Evolutionary conservation across 2,329 filamentous ascomycete species (phyloP).

Genomic region (Elsinoe ampelina): DNA sequence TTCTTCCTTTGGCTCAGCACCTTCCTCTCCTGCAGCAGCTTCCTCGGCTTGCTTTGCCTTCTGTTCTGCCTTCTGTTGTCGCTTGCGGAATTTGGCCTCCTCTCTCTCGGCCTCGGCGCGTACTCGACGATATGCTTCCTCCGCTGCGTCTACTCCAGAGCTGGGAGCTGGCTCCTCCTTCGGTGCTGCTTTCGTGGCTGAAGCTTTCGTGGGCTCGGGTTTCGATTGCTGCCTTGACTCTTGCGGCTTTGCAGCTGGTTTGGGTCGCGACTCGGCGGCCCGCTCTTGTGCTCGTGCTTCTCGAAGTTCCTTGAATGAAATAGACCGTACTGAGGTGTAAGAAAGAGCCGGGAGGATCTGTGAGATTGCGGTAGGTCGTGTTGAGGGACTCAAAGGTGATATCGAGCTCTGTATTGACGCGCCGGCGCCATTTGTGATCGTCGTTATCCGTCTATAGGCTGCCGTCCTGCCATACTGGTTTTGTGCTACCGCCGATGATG

Average conservation of each 20-base stretch:
- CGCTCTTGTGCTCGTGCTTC: slow-evolving; percentile 28
- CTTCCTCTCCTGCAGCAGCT: slow-evolving; percentile 39
- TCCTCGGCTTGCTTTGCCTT: slow-evolving; percentile 41
- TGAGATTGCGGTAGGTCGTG: slow-evolving; percentile 27
- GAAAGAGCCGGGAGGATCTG: slow-evolving; percentile 35
- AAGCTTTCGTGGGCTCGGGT: slow-evolving; percentile 25
- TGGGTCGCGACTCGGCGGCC: slow-evolving; percentile 20
- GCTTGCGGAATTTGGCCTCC: slow-evolving; percentile 30
- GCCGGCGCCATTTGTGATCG: slow-evolving; percentile 11
- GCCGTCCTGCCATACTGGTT: slow-evolving; percentile 38
- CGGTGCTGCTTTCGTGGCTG: slow-evolving; percentile 27
- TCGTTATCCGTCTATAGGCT: slow-evolving; percentile 39
- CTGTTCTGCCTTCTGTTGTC: slow-evolving; percentile 33
- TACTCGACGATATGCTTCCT: slow-evolving; percentile 28
- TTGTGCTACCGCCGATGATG: slow-evolving; percentile 26
- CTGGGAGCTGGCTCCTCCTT: slow-evolving; percentile 20
- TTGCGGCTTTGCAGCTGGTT: slow-evolving; percentile 31
- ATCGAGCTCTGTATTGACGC: background rate
- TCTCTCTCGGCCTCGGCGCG: slow-evolving; percentile 33
- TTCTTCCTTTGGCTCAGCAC: slow-evolving; percentile 51
- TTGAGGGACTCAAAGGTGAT: slow-evolving; percentile 4
- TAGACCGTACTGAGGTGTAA: slow-evolving; percentile 35
- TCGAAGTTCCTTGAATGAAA: slow-evolving; percentile 34
- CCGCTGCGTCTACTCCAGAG: slow-evolving; percentile 23
- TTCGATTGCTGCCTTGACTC: slow-evolving; percentile 32